Percentiles rank a stretch among this genome's conserved stretches.
phyloP scores from a whole-genome alignment of 768 basidiomycete genomes.

The Suillus placidus region DNA sequence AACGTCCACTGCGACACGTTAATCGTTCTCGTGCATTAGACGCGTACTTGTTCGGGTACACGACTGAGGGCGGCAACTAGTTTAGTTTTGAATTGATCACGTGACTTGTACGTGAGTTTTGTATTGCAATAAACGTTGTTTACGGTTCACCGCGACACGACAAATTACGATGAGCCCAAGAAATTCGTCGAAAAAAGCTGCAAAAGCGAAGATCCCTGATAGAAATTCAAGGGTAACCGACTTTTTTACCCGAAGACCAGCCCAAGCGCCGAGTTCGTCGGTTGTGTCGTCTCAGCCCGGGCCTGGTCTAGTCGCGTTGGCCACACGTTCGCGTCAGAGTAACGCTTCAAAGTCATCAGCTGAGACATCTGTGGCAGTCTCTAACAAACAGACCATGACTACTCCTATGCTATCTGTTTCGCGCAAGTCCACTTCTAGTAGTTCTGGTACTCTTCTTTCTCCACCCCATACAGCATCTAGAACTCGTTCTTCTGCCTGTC shows the following conservation, averaged over 20 bases:
- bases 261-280: constrained; percentile 12
- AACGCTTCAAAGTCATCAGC: constrained; percentile 4
- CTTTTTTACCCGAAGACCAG: constrained; percentile 44
- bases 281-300: constrained; percentile 18
- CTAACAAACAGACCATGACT: not conserved
- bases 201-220: constrained; percentile 18
- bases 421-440: constrained; percentile 31
- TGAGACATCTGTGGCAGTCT: constrained; percentile 2
- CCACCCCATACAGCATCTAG: not conserved
- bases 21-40: not conserved
- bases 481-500: constrained; percentile 10
- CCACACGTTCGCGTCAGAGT: constrained; percentile 19
- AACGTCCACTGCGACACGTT: not conserved
- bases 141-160: not conserved
- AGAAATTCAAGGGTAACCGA: constrained; percentile 40
- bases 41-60: constrained; percentile 1
- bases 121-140: constrained; percentile 5
- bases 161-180: constrained; percentile 2
- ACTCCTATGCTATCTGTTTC: constrained; percentile 27
- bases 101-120: not conserved
- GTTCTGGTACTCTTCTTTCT: constrained; percentile 2
- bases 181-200: constrained; percentile 24
- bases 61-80: not conserved
- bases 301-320: constrained; percentile 7
- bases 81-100: not conserved